Evolutionary conservation across 2,329 filamentous ascomycete genomes (phyloP), one percentile per base, ranked within the genome.

Genomic region (Claviceps capensis): DNA sequence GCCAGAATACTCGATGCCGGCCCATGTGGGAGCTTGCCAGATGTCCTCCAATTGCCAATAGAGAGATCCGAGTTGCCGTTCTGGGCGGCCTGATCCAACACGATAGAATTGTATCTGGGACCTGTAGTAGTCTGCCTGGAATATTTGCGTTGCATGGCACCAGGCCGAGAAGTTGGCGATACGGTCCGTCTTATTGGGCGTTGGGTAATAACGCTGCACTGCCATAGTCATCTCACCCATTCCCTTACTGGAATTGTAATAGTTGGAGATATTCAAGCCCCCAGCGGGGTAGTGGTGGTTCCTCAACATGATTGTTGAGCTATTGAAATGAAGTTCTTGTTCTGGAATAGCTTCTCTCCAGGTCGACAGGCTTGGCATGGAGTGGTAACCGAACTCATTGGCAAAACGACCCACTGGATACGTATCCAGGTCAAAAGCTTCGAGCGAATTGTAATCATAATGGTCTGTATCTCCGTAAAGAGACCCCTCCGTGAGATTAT

Each of bases 11-110:
- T 83, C 80, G 37, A 83, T 76, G 0, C 77, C 75, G 0, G 79
- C 77, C 79, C 80, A 83, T 0, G 77, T 81, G 0, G 80, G 79
- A 1, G 78, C 79, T 56, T 80, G 77, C 78, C 78, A 82, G 53
- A 81, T 75, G 58, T 83, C 80, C 57, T 83, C 78, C 1, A 84
- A 67, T 59, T 83, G 80, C 81, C 80, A 84, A 61, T 82, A 83
- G 5, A 84, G 60, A 11, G 71, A 73, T 0, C 79, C 80, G 2
- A 83, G 69, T 57, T 82, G 78, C 0, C 78, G 69, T 54, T 83
- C 74, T 0, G 72, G 74, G 57, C 73, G 59, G 0, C 78, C 80
- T 41, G 75, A 78, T 0, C 80, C 80, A 5, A 75, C 68, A 5
- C 80, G 72, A 59, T 83, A 83, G 63, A 78, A 82, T 50, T 77